Evolutionary conservation across 2,329 filamentous ascomycete species (phyloP).

Genomic region (Arthrinium phaeospermum): DNA sequence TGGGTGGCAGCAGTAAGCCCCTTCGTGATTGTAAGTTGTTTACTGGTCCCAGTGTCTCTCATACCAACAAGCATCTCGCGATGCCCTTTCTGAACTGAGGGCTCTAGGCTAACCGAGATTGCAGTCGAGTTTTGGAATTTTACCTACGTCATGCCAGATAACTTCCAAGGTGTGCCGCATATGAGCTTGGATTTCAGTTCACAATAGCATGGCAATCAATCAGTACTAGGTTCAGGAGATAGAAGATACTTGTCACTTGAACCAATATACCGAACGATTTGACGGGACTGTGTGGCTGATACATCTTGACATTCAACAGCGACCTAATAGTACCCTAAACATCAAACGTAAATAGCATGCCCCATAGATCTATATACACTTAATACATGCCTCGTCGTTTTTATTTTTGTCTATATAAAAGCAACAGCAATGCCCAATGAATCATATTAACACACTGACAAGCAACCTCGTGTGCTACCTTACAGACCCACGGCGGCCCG

Average conservation of each 20-base stretch:
- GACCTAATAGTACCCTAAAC: not conserved
- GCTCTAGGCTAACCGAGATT: not conserved
- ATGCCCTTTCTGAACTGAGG: rapidly evolving
- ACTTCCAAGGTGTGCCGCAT: constrained; percentile 17
- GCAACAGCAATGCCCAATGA: not conserved
- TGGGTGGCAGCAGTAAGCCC: constrained; percentile 39
- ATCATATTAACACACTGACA: not conserved
- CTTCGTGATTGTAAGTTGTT: constrained; percentile 39
- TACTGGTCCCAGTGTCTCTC: not conserved
- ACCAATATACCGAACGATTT: rapidly evolving
- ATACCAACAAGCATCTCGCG: not conserved
- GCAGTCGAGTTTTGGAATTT: constrained; percentile 48
- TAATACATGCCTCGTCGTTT: not conserved
- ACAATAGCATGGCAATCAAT: too few relatives aligned
- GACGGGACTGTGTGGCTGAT: not conserved
- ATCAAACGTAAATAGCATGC: too few relatives aligned
- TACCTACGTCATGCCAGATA: constrained; percentile 25
- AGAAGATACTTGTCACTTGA: not conserved
- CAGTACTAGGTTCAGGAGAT: not conserved
- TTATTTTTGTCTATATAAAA: too few relatives aligned
- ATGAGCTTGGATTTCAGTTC: constrained; percentile 17
- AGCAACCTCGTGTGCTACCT: not conserved
- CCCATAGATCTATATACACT: not conserved
- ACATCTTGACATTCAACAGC: not conserved
- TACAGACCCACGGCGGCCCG: not conserved